These are phyloP conservation scores for Oidiodendron maius DNA, from an alignment of 495 filamentous ascomycete species.

Conservation along the genomic window DNA sequence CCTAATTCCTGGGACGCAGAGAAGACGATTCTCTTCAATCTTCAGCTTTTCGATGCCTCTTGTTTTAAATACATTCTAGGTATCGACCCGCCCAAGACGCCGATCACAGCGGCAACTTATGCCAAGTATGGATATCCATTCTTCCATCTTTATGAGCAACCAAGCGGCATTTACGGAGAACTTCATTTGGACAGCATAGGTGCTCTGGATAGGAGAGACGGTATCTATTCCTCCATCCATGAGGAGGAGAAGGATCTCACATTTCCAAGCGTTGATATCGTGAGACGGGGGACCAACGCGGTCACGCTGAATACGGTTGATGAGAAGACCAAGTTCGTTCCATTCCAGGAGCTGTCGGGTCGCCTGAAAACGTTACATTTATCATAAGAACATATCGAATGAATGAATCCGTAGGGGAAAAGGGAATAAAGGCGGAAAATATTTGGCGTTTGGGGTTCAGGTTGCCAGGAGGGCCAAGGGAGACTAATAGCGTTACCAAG, in stretches of 20 bases:
- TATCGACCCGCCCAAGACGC: slow-evolving; percentile 21
- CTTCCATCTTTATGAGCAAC: slow-evolving; percentile 29
- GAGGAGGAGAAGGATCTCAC: not conserved
- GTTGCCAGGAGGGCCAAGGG: no score
- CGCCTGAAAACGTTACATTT: no score
- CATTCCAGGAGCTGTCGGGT: not conserved
- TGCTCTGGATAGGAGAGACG: slow-evolving; percentile 8
- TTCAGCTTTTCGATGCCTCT: slow-evolving; percentile 33
- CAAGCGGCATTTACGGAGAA: slow-evolving; percentile 12
- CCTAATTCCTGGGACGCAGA: slow-evolving; percentile 27
- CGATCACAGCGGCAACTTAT: slow-evolving; percentile 31
- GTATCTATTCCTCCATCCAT: not conserved
- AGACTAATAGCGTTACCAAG: no score
- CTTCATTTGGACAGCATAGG: not conserved
- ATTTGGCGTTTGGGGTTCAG: no score
- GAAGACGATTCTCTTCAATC: slow-evolving; percentile 28
- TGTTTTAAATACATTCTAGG: not conserved
- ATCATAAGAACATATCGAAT: no score
- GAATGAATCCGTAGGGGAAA: no score
- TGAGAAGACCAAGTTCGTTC: slow-evolving; percentile 1
- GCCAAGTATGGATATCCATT: slow-evolving; percentile 27
- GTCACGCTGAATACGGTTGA: not conserved
- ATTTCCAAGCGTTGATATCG: not conserved
- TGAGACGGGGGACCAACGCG: not conserved
- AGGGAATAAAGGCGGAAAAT: no score